Base-by-base conservation (phyloP, 306 rosid species). In the Trifolium fragiferum region DNA sequence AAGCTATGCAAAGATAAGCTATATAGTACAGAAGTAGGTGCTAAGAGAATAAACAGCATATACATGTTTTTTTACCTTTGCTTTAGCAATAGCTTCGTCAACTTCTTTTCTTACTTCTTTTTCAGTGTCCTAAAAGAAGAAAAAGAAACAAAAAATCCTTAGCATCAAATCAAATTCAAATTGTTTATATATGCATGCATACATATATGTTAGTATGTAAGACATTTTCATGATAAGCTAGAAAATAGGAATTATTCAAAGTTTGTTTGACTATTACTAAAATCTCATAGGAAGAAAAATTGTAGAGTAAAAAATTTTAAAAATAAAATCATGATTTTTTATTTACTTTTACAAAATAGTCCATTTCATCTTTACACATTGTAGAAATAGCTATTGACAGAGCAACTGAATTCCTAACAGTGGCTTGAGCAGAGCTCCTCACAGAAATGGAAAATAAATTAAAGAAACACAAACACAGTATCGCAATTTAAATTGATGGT, bases 61-160 rank as follows among this genome's bases (percentile, higher is more conserved):
- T 16, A 49, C 40, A 12, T 38, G 76, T 40, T 73, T 68, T n/a
- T 82, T 66, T 81, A 95, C 99, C 96, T 92, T 95, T 53, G 99
- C 98, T 87, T 83, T 78, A 25, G 97, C 98, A 69, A 95, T 92
- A 60, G 98, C 97, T 25, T 95, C 98, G 4, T 95, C 99, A 43
- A 92, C 98, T 82, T 90, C 74, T 83, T 82, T 95, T 76, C 95
- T 89, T 50, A 73, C 49, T 86, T 90, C 89, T 82, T 92, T 95
- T 80, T 95, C 99, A 35, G 79, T 76, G 81, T 95, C 99, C 98
- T 95, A 61, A 77, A 73, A 59, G 55, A 83, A 60, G 49, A 33
- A 62, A 49, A 23, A 21, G 44, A 41, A 66, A 14, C 38, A 44
- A 27, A 44, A n/a, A 5, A 76, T 25, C 65, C 72, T 80, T 32